Conservation (phyloP, 371 early-diverging fungal species). For the Mucor ambiguus region DNA sequence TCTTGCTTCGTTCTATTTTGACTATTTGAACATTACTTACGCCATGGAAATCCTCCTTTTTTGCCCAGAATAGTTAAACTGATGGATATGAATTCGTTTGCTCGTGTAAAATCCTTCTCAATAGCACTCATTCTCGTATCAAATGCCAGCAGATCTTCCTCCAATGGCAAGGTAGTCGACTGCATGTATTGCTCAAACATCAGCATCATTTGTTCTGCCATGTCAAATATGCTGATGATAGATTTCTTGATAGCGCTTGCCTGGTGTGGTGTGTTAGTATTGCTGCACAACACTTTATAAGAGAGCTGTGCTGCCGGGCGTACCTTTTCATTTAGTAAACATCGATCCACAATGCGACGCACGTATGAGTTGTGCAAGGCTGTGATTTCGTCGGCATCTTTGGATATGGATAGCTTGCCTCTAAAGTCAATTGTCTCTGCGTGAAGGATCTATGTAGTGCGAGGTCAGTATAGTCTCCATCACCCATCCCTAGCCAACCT, state of each 20-base stretch:
- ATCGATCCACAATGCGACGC: slow-evolving; percentile 40
- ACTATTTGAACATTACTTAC: slow-evolving; percentile 31
- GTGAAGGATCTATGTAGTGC: slow-evolving; percentile 37
- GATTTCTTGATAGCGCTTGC: slow-evolving; percentile 37
- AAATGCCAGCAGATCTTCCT: slow-evolving; percentile 9
- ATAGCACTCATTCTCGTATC: slow-evolving; percentile 20
- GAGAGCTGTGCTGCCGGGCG: no score
- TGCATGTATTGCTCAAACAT: slow-evolving; percentile 15
- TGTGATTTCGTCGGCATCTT: slow-evolving; percentile 46
- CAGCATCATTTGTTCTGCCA: slow-evolving; percentile 32
- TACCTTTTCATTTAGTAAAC: slow-evolving; percentile 51
- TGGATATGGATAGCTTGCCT: slow-evolving; percentile 21
- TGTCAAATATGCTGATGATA: slow-evolving; percentile 36
- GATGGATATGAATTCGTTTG: slow-evolving; percentile 43
- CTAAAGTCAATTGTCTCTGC: slow-evolving; percentile 37
- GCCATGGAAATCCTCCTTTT: slow-evolving; percentile 46
- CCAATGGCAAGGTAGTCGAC: no score
- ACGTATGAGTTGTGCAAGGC: slow-evolving; percentile 39
- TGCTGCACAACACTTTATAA: no score
- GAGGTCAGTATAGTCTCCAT: neutral
- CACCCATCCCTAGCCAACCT: slow-evolving; percentile 5
- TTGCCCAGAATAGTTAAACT: slow-evolving; percentile 40
- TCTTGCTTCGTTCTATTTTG: neutral
- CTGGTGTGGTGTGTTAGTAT: slow-evolving; percentile 5
- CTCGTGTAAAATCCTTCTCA: slow-evolving; percentile 39